These are phyloP conservation scores for Penicillium pulvis DNA, from an alignment of 495 filamentous ascomycete genomes.

Conservation along the genomic window DNA sequence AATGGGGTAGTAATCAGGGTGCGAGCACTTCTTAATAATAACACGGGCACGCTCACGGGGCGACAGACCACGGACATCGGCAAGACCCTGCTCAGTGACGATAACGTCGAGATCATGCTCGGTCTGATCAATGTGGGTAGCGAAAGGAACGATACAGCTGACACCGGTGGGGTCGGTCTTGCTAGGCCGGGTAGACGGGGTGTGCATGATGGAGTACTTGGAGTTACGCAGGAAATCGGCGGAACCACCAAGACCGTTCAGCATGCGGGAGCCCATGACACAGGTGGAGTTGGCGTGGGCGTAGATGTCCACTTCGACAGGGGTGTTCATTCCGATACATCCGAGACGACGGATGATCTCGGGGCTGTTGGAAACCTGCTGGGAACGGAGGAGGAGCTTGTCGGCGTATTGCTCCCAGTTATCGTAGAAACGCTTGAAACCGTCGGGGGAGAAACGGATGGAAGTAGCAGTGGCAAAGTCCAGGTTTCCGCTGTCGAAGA, in stretches of 20 bases:
- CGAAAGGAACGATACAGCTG: constrained; percentile 88
- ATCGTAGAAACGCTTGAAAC: constrained; percentile 90
- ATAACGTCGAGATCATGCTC: constrained; percentile 89
- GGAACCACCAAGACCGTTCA: constrained; percentile 86
- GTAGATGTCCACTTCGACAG: constrained; percentile 92
- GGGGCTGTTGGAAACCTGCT: constrained; percentile 89
- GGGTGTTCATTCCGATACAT: constrained; percentile 94
- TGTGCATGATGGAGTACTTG: constrained; percentile 96
- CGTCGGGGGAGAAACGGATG: constrained; percentile 87
- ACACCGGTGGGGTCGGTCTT: constrained; percentile 85
- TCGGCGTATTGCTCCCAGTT: constrained; percentile 78
- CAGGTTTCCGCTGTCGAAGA: constrained; percentile 87
- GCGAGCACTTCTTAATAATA: constrained; percentile 87
- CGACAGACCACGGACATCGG: constrained; percentile 80
- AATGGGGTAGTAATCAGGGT: constrained; percentile 83
- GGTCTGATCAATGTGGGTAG: constrained; percentile 90
- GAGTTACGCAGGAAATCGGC: constrained; percentile 83
- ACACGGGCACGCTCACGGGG: constrained; percentile 81
- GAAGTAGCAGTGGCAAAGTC: constrained; percentile 92
- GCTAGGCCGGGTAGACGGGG: constrained; percentile 73
- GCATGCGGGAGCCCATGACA: constrained; percentile 89
- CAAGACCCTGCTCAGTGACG: constrained; percentile 85
- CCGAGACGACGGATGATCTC: constrained; percentile 90
- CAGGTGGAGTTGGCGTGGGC: constrained; percentile 91
- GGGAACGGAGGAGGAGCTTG: constrained; percentile 84